A percentile compares a stretch with the other conserved stretches of the same genome.
phyloP scores from a whole-genome alignment of 768 basidiomycete genomes.

The Mycena venus region DNA sequence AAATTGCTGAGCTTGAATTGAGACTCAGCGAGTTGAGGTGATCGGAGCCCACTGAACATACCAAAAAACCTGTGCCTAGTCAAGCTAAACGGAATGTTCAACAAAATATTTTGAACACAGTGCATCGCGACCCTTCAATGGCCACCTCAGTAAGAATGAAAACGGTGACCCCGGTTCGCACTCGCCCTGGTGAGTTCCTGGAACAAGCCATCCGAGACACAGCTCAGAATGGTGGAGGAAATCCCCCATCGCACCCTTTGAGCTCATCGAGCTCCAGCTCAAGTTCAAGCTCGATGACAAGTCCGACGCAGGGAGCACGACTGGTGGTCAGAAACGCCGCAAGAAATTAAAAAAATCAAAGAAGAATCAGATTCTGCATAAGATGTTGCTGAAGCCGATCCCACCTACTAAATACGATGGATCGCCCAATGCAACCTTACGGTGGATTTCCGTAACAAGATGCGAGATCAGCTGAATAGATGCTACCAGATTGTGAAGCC shows the following conservation, averaged over 20 bases:
- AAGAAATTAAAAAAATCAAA: too few species aligned
- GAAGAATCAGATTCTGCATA: too few species aligned
- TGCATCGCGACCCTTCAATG: not conserved
- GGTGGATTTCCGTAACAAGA: too few species aligned
- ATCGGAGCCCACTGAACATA: not conserved
- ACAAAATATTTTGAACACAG: not conserved
- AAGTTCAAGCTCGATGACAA: not conserved
- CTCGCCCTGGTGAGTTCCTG: not conserved
- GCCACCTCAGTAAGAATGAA: too few species aligned
- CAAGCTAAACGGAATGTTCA: not conserved
- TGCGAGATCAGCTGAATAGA: too few species aligned
- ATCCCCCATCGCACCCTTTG: not conserved
- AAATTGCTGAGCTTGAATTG: not conserved
- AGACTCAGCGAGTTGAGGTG: not conserved
- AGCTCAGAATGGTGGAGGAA: not conserved
- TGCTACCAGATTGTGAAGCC: not conserved
- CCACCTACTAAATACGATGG: conserved; percentile 11
- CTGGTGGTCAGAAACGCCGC: too few species aligned
- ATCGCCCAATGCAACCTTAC: not conserved
- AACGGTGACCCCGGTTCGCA: too few species aligned
- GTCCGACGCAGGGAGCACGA: not conserved
- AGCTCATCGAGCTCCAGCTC: not conserved
- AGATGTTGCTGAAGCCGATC: too few species aligned
- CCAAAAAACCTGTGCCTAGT: not conserved
- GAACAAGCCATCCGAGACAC: conserved; percentile 9